phyloP scores from a whole-genome alignment of 805 yeast genomes.

The Cyberlindnera xishuangbannaensis region DNA sequence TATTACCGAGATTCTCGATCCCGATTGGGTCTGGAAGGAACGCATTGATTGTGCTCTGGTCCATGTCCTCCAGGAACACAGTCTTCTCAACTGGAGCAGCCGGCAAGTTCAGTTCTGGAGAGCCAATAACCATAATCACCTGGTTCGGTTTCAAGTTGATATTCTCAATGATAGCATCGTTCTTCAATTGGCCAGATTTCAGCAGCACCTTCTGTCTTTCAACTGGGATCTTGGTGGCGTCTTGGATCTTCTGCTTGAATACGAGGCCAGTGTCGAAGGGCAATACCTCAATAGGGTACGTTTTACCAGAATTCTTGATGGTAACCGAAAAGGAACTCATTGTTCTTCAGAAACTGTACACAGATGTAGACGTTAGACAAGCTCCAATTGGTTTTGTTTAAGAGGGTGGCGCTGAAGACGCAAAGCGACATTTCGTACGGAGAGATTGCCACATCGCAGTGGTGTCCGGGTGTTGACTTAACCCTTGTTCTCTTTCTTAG shows the following conservation, averaged over 20 bases:
- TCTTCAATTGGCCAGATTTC: conserved; percentile 82
- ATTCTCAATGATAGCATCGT: conserved; percentile 38
- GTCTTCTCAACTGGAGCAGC: conserved; percentile 45
- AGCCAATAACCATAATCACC: conserved; percentile 83
- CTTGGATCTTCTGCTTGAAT: conserved; percentile 62
- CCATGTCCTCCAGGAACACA: conserved; percentile 67
- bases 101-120: conserved; percentile 63
- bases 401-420: conserved; percentile 1
- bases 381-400: too few species aligned
- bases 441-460: background rate
- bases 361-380: too few species aligned
- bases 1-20: conserved; percentile 88
- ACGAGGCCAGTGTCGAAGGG: conserved; percentile 39
- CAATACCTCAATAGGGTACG: conserved; percentile 40
- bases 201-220: conserved; percentile 86
- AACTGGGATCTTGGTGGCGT: conserved; percentile 76
- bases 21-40: conserved; percentile 66
- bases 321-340: conserved; percentile 23
- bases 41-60: conserved; percentile 34
- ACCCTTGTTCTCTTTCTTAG: background rate
- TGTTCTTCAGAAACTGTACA: too few species aligned
- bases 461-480: conserved; percentile 8
- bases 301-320: conserved; percentile 66
- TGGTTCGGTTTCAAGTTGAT: conserved; percentile 60
- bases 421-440: background rate